Evolutionary conservation across 306 rosid genomes (phyloP).

Genomic region (Vicia faba): DNA sequence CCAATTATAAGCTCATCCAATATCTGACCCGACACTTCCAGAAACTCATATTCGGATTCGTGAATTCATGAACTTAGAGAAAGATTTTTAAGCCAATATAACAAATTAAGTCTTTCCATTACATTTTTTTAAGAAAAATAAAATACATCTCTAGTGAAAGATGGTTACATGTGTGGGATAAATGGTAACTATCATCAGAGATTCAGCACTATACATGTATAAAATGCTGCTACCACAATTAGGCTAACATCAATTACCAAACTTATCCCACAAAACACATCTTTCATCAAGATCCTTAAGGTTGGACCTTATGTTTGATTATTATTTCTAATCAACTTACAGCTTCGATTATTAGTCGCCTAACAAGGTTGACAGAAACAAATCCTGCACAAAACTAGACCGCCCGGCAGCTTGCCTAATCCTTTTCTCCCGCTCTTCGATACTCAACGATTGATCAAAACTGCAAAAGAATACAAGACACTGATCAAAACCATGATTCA

Average conservation of each 20-base stretch:
- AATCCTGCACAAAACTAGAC: conserved; percentile 88
- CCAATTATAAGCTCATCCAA: neutral
- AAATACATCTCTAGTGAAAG: conserved; percentile 40
- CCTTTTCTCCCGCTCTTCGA: conserved; percentile 84
- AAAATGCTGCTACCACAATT: conserved; percentile 29
- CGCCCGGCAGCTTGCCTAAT: conserved; percentile 80
- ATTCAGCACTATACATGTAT: conserved; percentile 33
- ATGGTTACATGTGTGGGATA: conserved; percentile 40
- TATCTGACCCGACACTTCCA: neutral
- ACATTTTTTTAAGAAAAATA: conserved; percentile 36
- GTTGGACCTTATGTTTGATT: conserved; percentile 39
- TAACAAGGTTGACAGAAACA: conserved; percentile 70
- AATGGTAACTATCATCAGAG: conserved; percentile 40
- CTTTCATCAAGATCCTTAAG: conserved; percentile 44
- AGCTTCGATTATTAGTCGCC: conserved; percentile 50
- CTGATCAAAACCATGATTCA: conserved; percentile 13
- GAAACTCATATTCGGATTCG: neutral
- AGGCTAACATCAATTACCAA: conserved; percentile 37
- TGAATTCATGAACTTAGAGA: neutral
- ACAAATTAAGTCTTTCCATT: conserved; percentile 35
- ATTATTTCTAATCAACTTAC: conserved; percentile 44
- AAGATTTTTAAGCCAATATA: conserved; percentile 19
- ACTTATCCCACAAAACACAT: conserved; percentile 40
- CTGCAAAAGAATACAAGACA: conserved; percentile 46
- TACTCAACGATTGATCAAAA: conserved; percentile 84